Conservation (phyloP, 495 filamentous ascomycete genomes). For the Penicillium angulare region DNA sequence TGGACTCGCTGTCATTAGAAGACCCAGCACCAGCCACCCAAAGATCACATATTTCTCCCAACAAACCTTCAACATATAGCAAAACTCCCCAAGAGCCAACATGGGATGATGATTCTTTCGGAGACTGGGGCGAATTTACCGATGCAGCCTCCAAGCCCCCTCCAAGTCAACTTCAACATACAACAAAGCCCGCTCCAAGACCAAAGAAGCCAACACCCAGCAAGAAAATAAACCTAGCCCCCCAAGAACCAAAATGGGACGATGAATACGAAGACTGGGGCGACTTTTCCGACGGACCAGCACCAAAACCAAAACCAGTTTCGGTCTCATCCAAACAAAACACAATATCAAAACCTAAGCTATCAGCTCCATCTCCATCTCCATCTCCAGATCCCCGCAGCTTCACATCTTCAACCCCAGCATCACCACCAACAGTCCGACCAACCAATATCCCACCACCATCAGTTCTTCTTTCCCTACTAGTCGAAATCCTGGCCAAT, state of each 20-base stretch:
- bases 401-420: slow-evolving; percentile 8
- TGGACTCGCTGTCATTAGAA: slow-evolving; percentile 27
- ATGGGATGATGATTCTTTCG: slow-evolving; percentile 21
- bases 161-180: not conserved
- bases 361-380: not conserved
- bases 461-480: slow-evolving; percentile 71
- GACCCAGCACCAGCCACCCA: slow-evolving; percentile 10
- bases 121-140: slow-evolving; percentile 21
- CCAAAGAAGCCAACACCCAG: not conserved
- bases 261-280: slow-evolving; percentile 49
- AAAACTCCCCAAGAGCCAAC: slow-evolving; percentile 4
- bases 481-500: slow-evolving; percentile 61
- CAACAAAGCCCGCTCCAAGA: not conserved
- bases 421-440: slow-evolving; percentile 42
- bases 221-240: slow-evolving; percentile 15
- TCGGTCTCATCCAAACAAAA: slow-evolving; percentile 6
- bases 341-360: slow-evolving; percentile 3
- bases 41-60: not conserved
- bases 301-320: slow-evolving; percentile 11
- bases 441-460: slow-evolving; percentile 91
- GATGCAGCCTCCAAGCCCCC: slow-evolving; percentile 23
- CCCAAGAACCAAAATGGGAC: slow-evolving; percentile 57
- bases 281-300: slow-evolving; percentile 39
- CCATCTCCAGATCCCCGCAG: slow-evolving; percentile 6
- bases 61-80: not conserved